These are phyloP conservation scores for Colletotrichum sojae DNA, from an alignment of 2,329 filamentous ascomycete species.

Conservation along the genomic window DNA sequence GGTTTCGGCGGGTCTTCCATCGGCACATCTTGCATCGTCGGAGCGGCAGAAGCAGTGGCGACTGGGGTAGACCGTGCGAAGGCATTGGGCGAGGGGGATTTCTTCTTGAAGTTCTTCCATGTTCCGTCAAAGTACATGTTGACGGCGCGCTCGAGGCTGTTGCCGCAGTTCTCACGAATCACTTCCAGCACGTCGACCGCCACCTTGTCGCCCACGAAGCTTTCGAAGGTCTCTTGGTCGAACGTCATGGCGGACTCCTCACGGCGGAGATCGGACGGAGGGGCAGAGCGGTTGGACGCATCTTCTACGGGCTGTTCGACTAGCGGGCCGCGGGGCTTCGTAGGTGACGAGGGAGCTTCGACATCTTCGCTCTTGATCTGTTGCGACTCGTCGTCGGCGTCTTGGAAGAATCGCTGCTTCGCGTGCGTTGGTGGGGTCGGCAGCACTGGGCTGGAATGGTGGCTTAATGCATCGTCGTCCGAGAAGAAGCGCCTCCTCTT, in stretches of 20 bases:
- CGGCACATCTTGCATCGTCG: neutral
- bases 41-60: neutral
- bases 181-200: constrained; percentile 61
- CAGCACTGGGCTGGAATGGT: constrained; percentile 34
- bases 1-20: constrained; percentile 27
- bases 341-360: constrained; percentile 30
- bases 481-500: constrained; percentile 64
- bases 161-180: constrained; percentile 68
- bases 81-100: constrained; percentile 33
- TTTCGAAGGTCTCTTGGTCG: constrained; percentile 70
- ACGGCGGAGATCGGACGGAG: constrained; percentile 40
- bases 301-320: constrained; percentile 43
- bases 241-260: constrained; percentile 58
- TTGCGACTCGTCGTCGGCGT: constrained; percentile 49
- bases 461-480: constrained; percentile 45
- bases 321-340: constrained; percentile 41
- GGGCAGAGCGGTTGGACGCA: constrained; percentile 38
- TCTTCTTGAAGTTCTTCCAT: constrained; percentile 67
- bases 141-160: constrained; percentile 73
- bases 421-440: constrained; percentile 35
- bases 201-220: constrained; percentile 72
- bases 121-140: constrained; percentile 81
- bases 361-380: constrained; percentile 43
- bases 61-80: neutral
- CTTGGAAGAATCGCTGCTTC: constrained; percentile 56